Evolutionary conservation across 306 rosid species (phyloP).

Genomic region (Glycyrrhiza uralensis): DNA sequence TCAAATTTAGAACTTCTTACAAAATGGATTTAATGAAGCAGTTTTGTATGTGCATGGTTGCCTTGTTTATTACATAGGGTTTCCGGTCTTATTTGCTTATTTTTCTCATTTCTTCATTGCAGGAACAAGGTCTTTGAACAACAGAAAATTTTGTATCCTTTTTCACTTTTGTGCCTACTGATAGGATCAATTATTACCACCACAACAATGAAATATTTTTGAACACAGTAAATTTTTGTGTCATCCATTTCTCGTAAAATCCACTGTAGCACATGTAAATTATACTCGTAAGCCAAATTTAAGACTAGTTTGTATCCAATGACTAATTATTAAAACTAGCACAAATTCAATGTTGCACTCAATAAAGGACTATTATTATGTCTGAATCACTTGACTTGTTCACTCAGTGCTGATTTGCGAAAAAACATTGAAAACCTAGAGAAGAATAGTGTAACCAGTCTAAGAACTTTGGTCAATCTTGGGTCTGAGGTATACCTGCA

Average conservation of each 20-base stretch:
- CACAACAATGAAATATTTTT: neutral
- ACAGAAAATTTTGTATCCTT: constrained; percentile 88
- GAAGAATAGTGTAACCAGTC: constrained; percentile 80
- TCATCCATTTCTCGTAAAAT: constrained; percentile 6
- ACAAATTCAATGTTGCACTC: constrained; percentile 12
- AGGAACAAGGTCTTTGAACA: constrained; percentile 96
- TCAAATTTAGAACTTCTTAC: neutral
- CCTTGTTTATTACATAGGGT: constrained; percentile 18
- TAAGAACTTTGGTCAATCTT: constrained; percentile 80
- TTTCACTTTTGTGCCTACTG: constrained; percentile 4
- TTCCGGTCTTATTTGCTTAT: neutral
- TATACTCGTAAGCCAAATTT: neutral
- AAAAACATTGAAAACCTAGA: constrained; percentile 77
- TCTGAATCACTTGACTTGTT: constrained; percentile 48
- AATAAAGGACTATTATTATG: neutral
- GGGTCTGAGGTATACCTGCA: constrained; percentile 92
- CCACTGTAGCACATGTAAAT: neutral
- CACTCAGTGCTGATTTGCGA: constrained; percentile 71
- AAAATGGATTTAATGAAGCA: neutral
- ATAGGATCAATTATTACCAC: neutral
- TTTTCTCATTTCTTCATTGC: constrained; percentile 29
- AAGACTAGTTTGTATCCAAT: neutral
- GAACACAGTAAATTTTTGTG: neutral
- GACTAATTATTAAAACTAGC: neutral
- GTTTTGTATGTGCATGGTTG: neutral